phyloP scores from a whole-genome alignment of 345 rosid species.

The Citrus medica region DNA sequence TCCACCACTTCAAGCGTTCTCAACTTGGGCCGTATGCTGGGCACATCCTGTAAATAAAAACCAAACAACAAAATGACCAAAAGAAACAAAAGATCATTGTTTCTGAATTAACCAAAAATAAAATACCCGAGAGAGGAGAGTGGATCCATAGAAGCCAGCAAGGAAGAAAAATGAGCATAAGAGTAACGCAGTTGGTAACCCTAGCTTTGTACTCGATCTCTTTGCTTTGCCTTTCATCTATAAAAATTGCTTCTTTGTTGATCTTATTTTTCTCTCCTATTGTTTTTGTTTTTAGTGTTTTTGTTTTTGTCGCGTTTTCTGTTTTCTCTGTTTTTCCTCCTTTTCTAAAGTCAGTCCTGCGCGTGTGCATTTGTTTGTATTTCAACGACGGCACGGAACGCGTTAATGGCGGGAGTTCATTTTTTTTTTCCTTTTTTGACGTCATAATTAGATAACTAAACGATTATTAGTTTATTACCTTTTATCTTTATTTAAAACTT shows the following conservation, averaged over 20 bases:
- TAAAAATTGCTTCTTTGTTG: neutral
- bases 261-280: neutral
- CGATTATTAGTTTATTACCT: neutral
- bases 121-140: conserved; percentile 45
- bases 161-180: conserved; percentile 62
- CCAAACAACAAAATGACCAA: conserved; percentile 4
- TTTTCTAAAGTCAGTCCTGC: neutral
- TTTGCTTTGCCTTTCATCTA: conserved; percentile 64
- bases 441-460: neutral
- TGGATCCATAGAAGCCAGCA: conserved; percentile 58
- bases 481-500: neutral
- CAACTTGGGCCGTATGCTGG: conserved; percentile 46
- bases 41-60: conserved; percentile 45
- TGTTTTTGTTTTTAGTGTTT: neutral
- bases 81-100: neutral
- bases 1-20: conserved; percentile 48
- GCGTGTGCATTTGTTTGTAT: neutral
- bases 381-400: neutral
- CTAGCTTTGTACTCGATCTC: conserved; percentile 49
- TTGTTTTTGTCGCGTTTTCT: neutral
- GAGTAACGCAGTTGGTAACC: conserved; percentile 37
- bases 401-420: conserved; percentile 25
- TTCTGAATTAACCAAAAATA: neutral
- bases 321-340: neutral
- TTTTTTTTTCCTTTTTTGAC: neutral